Percentiles rank a stretch among this genome's conserved stretches.
These are phyloP conservation scores for Stagonosporopsis chrysanthemi DNA, from an alignment of 2,329 filamentous ascomycete species.

Conservation along the genomic window DNA sequence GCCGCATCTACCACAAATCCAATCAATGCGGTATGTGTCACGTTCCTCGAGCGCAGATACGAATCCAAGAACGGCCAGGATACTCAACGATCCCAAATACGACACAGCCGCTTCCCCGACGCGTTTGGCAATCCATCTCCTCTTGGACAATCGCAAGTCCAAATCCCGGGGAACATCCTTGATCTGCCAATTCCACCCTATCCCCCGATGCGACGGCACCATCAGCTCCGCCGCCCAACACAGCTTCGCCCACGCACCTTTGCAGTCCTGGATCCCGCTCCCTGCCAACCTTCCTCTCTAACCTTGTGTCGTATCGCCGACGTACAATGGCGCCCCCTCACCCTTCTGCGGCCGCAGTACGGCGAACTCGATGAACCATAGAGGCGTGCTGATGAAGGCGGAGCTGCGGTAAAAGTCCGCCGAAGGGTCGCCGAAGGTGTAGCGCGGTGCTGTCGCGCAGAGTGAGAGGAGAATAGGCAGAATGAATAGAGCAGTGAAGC, in stretches of 20 bases:
- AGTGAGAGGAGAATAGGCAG: not conserved
- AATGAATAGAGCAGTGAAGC: not conserved
- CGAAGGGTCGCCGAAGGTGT: constrained; percentile 3
- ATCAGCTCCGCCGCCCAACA: not conserved
- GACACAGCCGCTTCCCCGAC: not conserved
- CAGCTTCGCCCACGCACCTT: not conserved
- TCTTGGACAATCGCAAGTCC: not conserved
- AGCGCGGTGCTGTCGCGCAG: not conserved
- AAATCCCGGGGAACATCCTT: not conserved
- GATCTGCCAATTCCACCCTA: constrained; percentile 6
- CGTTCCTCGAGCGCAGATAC: not conserved
- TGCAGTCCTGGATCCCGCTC: not conserved
- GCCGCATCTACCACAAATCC: not conserved
- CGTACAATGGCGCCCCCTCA: not conserved
- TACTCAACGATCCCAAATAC: not conserved
- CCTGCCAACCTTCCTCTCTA: too few species aligned
- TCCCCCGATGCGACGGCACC: not conserved
- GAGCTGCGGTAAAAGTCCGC: constrained; percentile 6
- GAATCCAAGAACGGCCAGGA: not conserved
- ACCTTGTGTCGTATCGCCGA: not conserved
- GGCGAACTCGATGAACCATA: constrained; percentile 3
- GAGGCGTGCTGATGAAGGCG: not conserved
- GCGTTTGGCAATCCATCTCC: not conserved
- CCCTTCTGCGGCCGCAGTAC: not conserved
- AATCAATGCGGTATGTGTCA: not conserved